Conservation (phyloP, 345 rosid genomes). For the Moricandia arvensis region DNA sequence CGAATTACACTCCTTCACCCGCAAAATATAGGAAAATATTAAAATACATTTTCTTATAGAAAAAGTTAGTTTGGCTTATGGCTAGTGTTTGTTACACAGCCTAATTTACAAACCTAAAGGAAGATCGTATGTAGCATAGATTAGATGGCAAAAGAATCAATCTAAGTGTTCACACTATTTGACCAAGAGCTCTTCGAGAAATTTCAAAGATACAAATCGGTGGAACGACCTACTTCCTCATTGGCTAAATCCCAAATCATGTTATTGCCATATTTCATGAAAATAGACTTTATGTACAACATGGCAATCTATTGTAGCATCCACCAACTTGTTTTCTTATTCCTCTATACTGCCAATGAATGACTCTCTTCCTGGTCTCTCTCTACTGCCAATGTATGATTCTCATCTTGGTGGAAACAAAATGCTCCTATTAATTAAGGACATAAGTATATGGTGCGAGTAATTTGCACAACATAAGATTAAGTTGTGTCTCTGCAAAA, state of each 20-base stretch:
- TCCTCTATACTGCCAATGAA: background rate
- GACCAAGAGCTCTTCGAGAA: too few relatives aligned
- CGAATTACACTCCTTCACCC: too few relatives aligned
- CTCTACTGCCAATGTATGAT: background rate
- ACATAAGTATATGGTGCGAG: background rate
- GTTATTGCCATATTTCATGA: background rate
- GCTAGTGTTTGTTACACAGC: too few relatives aligned
- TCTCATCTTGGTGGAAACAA: background rate
- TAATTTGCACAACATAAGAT: background rate
- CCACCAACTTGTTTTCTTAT: background rate
- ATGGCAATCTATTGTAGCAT: background rate
- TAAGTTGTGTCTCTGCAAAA: background rate
- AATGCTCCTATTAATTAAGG: background rate
- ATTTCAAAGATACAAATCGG: too few relatives aligned
- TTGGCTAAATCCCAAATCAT: background rate
- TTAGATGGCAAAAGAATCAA: too few relatives aligned
- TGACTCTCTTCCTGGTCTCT: background rate
- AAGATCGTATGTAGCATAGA: too few relatives aligned
- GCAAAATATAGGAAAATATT: too few relatives aligned
- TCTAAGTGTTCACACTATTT: too few relatives aligned
- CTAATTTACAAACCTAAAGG: too few relatives aligned
- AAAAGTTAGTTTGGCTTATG: too few relatives aligned
- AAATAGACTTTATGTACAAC: background rate
- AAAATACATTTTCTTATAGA: too few relatives aligned
- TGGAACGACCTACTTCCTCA: background rate